phyloP scores from a whole-genome alignment of 2,329 filamentous ascomycete genomes.

The Trichoderma semiorbis region DNA sequence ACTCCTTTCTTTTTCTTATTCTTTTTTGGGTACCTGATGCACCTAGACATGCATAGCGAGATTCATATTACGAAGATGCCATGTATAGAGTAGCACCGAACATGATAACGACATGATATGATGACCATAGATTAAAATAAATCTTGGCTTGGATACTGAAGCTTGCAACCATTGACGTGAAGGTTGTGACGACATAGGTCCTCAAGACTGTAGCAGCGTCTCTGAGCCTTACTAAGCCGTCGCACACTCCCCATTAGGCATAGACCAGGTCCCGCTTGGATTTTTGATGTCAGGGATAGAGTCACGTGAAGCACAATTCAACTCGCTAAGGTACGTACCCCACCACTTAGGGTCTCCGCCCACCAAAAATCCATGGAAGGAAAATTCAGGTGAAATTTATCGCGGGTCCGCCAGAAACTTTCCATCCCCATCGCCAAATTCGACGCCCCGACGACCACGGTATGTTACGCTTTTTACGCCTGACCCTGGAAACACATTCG shows the following conservation, averaged over 20 bases:
- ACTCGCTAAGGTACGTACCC: conserved; percentile 31
- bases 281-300: neutral
- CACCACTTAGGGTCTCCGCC: conserved; percentile 40
- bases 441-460: conserved; percentile 41
- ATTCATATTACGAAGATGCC: neutral
- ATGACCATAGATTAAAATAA: neutral
- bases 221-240: neutral
- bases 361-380: conserved; percentile 35
- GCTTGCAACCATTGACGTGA: neutral
- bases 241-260: neutral
- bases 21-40: neutral
- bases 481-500: neutral
- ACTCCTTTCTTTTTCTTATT: neutral
- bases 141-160: neutral
- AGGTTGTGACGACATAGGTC: neutral
- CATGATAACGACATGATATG: neutral
- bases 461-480: conserved; percentile 24
- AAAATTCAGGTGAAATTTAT: conserved; percentile 41
- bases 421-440: conserved; percentile 35
- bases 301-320: neutral
- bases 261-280: neutral
- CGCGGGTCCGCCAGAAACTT: conserved; percentile 30
- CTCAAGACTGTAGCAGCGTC: neutral
- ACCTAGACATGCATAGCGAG: conserved; percentile 8
- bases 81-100: neutral